phyloP scores from a whole-genome alignment of 192 early-diverging fungal genomes.

The Dissophora globulifera region DNA sequence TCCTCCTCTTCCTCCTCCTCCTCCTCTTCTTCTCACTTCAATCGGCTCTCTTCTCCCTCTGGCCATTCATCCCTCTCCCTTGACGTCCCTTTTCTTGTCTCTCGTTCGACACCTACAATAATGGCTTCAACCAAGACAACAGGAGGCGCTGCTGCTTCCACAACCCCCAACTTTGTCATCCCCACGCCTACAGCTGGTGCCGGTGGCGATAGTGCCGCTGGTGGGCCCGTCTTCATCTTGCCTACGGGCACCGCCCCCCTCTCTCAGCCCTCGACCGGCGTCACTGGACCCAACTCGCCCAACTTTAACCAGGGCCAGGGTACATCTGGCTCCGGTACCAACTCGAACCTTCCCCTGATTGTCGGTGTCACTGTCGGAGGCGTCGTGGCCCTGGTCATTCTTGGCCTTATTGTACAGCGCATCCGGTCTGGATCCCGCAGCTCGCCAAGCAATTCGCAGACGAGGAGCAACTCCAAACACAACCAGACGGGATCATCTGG shows the following conservation, averaged over 20 bases:
- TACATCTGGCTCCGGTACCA: background rate
- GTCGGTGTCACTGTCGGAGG: constrained; percentile 39
- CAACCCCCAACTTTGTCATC: background rate
- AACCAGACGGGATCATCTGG: constrained; percentile 5
- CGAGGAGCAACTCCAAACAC: background rate
- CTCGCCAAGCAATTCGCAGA: background rate
- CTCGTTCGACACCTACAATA: constrained; percentile 6
- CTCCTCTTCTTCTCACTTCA: background rate
- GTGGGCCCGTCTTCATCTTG: constrained; percentile 16
- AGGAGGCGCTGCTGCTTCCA: background rate
- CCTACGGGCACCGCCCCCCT: constrained; percentile 20
- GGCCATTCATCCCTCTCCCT: no score
- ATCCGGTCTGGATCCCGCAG: constrained; percentile 20
- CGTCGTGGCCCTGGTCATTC: constrained; percentile 29
- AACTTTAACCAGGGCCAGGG: constrained; percentile 10
- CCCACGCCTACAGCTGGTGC: background rate
- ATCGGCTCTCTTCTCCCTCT: background rate
- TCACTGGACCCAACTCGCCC: constrained; percentile 33
- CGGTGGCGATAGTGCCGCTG: background rate
- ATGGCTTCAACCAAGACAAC: background rate
- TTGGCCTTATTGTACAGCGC: constrained; percentile 34
- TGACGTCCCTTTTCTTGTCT: no score
- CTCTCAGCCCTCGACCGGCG: constrained; percentile 12
- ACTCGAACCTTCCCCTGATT: constrained; percentile 25
- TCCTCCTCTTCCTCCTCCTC: background rate